Percentiles rank a stretch among this genome's conserved stretches.
Evolutionary conservation across 2,329 filamentous ascomycete species (phyloP).

Genomic region (Diaporthe capsici): DNA sequence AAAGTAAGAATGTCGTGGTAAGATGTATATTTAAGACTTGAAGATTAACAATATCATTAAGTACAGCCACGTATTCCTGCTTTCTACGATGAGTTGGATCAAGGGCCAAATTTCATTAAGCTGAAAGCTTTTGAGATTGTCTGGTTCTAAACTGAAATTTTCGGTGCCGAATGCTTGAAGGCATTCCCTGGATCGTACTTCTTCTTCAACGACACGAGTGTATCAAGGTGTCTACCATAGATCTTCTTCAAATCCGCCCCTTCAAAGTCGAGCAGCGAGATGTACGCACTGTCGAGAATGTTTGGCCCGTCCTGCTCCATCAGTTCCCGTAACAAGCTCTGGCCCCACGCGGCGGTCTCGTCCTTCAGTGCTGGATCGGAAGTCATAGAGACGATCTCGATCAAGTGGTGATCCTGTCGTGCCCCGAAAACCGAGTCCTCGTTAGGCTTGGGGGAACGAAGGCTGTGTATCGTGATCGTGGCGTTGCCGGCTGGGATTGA

Average conservation of each 20-base stretch:
- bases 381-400: constrained; percentile 35
- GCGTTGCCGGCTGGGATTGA: constrained; percentile 18
- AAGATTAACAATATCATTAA: too few relatives aligned
- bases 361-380: constrained; percentile 25
- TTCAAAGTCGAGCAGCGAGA: constrained; percentile 49
- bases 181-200: constrained; percentile 54
- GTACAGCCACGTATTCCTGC: too few relatives aligned
- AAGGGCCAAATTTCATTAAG: too few relatives aligned
- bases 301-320: constrained; percentile 45
- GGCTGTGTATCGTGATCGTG: constrained; percentile 32
- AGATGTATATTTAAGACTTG: too few relatives aligned
- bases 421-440: constrained; percentile 25
- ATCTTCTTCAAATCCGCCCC: constrained; percentile 48
- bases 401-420: constrained; percentile 26
- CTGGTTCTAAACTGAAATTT: background rate
- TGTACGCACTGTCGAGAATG: constrained; percentile 49
- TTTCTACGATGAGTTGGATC: too few relatives aligned
- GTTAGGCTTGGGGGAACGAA: constrained; percentile 9
- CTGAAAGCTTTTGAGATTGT: background rate
- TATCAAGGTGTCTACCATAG: constrained; percentile 49
- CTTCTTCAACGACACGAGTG: constrained; percentile 47
- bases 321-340: constrained; percentile 44
- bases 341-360: constrained; percentile 26
- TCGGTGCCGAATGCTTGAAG: constrained; percentile 46
- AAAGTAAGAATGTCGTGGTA: too few relatives aligned